Percentiles rank a stretch among this genome's conserved stretches.
Evolutionary conservation across 768 basidiomycete genomes (phyloP).

Genomic region (Cystofilobasidium bisporidii): DNA sequence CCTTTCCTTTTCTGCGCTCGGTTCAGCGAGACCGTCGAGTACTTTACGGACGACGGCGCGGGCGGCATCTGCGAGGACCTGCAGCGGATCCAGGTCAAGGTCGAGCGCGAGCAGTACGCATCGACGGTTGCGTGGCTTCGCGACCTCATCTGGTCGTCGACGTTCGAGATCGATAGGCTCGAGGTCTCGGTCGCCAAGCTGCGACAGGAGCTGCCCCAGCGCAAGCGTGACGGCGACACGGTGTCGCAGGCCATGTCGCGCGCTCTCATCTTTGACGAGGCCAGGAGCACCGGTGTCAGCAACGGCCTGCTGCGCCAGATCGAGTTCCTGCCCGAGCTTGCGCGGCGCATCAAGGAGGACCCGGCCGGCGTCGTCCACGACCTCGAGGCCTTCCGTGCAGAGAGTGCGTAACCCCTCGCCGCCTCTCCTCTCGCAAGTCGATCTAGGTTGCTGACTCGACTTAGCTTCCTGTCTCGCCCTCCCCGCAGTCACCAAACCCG

Average conservation of each 20-base stretch:
- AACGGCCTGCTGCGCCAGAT: constrained; percentile 58
- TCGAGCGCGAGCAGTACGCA: constrained; percentile 69
- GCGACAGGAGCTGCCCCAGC: constrained; percentile 76
- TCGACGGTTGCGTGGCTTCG: constrained; percentile 74
- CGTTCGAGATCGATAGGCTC: constrained; percentile 46
- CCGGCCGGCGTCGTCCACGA: constrained; percentile 63
- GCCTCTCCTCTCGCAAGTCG: background rate
- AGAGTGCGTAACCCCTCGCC: constrained; percentile 48
- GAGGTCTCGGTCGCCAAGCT: constrained; percentile 78
- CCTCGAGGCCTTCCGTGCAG: constrained; percentile 62
- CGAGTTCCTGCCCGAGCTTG: constrained; percentile 68
- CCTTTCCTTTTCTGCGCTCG: background rate
- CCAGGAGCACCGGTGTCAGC: constrained; percentile 33
- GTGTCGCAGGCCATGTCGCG: constrained; percentile 65
- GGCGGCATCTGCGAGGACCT: constrained; percentile 59
- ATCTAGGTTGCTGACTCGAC: background rate
- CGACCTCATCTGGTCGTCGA: constrained; percentile 63
- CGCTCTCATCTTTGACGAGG: constrained; percentile 56
- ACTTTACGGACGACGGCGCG: constrained; percentile 62
- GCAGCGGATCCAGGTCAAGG: constrained; percentile 67
- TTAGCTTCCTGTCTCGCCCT: background rate
- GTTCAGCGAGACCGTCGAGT: constrained; percentile 58
- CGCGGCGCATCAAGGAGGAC: constrained; percentile 58
- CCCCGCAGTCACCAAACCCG: constrained; percentile 63
- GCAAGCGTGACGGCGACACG: constrained; percentile 77